A percentile compares a stretch with the other conserved stretches of the same genome.
Conservation (phyloP, 768 basidiomycete species). For the Lentinula raphanica region DNA sequence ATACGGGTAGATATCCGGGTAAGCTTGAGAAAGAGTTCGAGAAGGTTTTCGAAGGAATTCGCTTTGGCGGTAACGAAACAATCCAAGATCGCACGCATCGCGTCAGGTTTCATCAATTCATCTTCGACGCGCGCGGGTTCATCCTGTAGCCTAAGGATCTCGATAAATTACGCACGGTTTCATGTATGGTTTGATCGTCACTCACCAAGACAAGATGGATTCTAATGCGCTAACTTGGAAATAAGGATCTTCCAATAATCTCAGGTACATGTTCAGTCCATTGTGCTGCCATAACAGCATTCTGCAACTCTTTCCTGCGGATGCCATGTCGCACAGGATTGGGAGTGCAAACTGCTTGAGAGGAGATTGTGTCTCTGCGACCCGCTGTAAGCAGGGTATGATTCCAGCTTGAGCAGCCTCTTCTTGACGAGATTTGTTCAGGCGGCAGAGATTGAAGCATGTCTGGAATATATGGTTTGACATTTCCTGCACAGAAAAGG, state of each 20-base stretch:
- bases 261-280: constrained; percentile 77
- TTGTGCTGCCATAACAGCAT: constrained; percentile 90
- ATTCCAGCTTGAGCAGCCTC: constrained; percentile 96
- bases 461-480: constrained; percentile 97
- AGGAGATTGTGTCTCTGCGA: constrained; percentile 85
- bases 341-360: constrained; percentile 96
- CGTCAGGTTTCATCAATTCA: constrained; percentile 60
- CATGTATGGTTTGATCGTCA: neutral
- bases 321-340: constrained; percentile 93
- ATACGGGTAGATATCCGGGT: constrained; percentile 72
- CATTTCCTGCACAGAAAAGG: constrained; percentile 63
- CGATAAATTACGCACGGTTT: neutral
- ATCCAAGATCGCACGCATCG: constrained; percentile 63
- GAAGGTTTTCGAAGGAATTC: constrained; percentile 85
- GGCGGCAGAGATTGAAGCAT: constrained; percentile 91
- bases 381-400: constrained; percentile 83
- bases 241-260: constrained; percentile 77
- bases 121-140: constrained; percentile 94
- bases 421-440: constrained; percentile 93
- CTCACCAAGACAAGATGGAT: constrained; percentile 83
- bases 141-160: constrained; percentile 75
- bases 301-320: constrained; percentile 90
- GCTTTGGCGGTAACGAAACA: constrained; percentile 85
- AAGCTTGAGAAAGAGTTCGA: constrained; percentile 91
- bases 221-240: constrained; percentile 92